Evolutionary conservation across 2,329 filamentous ascomycete species (phyloP).

Genomic region (Fusarium kyushuense): DNA sequence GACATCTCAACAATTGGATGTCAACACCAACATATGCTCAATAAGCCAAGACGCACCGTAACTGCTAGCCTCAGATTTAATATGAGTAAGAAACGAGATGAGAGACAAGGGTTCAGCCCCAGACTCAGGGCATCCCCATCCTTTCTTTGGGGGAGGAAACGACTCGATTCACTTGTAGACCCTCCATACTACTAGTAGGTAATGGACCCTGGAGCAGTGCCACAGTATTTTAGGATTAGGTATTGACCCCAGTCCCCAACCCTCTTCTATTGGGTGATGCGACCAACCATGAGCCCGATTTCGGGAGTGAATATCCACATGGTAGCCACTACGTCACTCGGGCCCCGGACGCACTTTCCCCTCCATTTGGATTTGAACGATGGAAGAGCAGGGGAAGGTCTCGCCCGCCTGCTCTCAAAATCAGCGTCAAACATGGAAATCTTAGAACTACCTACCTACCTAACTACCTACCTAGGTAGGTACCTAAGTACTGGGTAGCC

Average conservation of each 20-base stretch:
- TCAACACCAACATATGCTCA: constrained; percentile 20
- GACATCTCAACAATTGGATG: constrained; percentile 10
- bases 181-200: no score
- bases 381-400: constrained; percentile 23
- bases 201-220: constrained; percentile 29
- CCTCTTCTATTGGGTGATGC: constrained; percentile 15
- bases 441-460: constrained; percentile 10
- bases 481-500: no score
- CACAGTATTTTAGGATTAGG: constrained; percentile 6
- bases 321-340: constrained; percentile 40
- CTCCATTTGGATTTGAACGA: constrained; percentile 24
- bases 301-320: constrained; percentile 25
- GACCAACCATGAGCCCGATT: constrained; percentile 35
- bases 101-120: constrained; percentile 30
- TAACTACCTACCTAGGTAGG: no score
- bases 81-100: constrained; percentile 3
- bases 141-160: constrained; percentile 12
- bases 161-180: constrained; percentile 6
- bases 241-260: constrained; percentile 7
- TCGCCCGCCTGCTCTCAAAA: constrained; percentile 15
- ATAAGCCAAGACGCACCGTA: constrained; percentile 17
- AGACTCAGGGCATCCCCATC: constrained; percentile 19
- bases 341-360: constrained; percentile 32
- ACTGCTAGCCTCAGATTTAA: constrained; percentile 11
- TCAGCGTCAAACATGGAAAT: constrained; percentile 22